Evolutionary conservation across 495 filamentous ascomycete species (phyloP).

Genomic region (Podospora pseudoanserina): DNA sequence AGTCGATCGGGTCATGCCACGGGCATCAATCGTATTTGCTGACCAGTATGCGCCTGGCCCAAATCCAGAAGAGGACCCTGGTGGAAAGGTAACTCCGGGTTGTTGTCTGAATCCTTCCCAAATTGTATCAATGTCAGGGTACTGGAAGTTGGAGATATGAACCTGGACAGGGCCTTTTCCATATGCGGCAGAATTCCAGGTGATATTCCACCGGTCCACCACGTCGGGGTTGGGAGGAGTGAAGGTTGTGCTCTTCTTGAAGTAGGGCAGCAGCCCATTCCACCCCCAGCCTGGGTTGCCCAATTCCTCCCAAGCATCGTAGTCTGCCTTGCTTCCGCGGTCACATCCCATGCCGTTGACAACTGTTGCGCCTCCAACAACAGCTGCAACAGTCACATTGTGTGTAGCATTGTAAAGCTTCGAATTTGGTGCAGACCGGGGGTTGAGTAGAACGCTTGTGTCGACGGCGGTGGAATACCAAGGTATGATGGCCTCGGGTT

Average conservation of each 20-base stretch:
- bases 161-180: constrained; percentile 24
- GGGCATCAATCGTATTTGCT: constrained; percentile 22
- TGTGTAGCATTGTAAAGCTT: constrained; percentile 28
- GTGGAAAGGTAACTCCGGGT: constrained; percentile 11
- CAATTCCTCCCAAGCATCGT: constrained; percentile 61
- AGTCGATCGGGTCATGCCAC: constrained; percentile 23
- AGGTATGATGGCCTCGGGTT: constrained; percentile 26
- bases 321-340: constrained; percentile 55
- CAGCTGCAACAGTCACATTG: constrained; percentile 25
- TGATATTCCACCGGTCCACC: constrained; percentile 25
- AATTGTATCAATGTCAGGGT: constrained; percentile 21
- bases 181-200: constrained; percentile 21
- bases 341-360: constrained; percentile 45
- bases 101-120: constrained; percentile 22
- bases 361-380: constrained; percentile 42
- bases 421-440: constrained; percentile 30
- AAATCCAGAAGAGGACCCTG: constrained; percentile 14
- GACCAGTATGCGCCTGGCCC: constrained; percentile 24
- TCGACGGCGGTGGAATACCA: constrained; percentile 25
- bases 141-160: constrained; percentile 27
- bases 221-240: constrained; percentile 29
- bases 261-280: constrained; percentile 44
- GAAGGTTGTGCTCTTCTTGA: constrained; percentile 43
- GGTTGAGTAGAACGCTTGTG: constrained; percentile 18
- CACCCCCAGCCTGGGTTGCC: constrained; percentile 60